Base-by-base conservation (phyloP, 192 early-diverging fungal genomes). In the Thoreauomyces humboldtii region DNA sequence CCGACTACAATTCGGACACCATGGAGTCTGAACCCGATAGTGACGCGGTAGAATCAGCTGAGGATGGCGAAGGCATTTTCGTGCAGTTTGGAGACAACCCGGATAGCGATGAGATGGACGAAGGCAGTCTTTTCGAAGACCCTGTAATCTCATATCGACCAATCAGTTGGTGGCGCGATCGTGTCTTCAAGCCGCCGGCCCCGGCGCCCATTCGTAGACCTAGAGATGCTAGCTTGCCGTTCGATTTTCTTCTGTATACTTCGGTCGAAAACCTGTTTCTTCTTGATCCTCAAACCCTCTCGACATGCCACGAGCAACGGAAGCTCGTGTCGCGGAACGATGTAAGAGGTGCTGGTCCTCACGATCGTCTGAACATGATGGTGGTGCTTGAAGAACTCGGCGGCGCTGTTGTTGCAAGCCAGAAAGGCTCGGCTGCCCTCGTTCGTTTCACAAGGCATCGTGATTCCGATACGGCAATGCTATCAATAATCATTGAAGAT, bases 391-490 rank as follows among this genome's bases (percentile, higher is more conserved):
- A 15, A 0, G 55, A 61, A 28, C 52, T 68, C 25, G 44, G 66
- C 38, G 44, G 17, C 34, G 58, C 59, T n/a, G 58, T 68, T 0
- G 59, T 68, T 19, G 66, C 59, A 4, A 61, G 44, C 19, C 66
- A 68, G 29, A 68, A 55, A 25, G 66, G 66, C 3, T 31, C 46
- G 11, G 60, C 60, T 33, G 66, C 66, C 3, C 4, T 68, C n/a
- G 57, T 68, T 24, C 19, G 66, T 7, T 22, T 68, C 24, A 22
- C 36, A 2, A 31, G 55, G 19, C 25, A 24, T 28, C 50, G 50
- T 29, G 50, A 52, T 52, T n/a, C n/a, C n/a, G n/a, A n/a, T n/a
- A n/a, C n/a, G n/a, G n/a, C n/a, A n/a, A n/a, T n/a, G n/a, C n/a
- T n/a, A n/a, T n/a, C n/a, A n/a, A n/a, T n/a, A n/a, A n/a, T n/a